These are phyloP conservation scores for Hibiscus trionum DNA, from an alignment of 345 rosid genomes.

Conservation along the genomic window DNA sequence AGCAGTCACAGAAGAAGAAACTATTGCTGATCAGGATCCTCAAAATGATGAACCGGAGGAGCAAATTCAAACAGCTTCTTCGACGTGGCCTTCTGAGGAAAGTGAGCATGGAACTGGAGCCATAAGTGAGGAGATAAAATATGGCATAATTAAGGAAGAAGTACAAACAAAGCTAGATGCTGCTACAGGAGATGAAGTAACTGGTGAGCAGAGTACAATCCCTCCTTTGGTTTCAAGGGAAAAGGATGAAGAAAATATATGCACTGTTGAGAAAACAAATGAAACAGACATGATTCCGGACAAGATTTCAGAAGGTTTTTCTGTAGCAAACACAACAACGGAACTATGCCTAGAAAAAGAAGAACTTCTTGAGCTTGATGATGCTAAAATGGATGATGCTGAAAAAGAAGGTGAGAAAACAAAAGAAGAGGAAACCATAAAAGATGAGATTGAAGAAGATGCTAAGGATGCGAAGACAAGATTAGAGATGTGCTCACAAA, in stretches of 20 bases:
- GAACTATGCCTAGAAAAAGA: background rate
- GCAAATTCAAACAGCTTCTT: background rate
- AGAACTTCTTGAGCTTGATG: background rate
- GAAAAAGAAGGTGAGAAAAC: background rate
- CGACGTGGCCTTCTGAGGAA: background rate
- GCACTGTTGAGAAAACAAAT: background rate
- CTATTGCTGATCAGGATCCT: background rate
- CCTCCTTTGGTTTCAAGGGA: background rate
- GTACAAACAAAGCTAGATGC: constrained; percentile 9
- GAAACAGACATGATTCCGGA: background rate
- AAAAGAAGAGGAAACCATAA: background rate
- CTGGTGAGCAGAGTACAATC: constrained; percentile 13
- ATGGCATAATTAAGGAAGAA: constrained; percentile 11
- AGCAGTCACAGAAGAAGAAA: background rate
- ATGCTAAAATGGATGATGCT: background rate
- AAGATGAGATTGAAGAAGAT: constrained; percentile 16
- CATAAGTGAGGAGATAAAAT: constrained; percentile 20
- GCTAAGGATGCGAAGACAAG: constrained; percentile 1
- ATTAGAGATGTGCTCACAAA: constrained; percentile 14
- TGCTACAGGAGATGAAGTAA: constrained; percentile 7
- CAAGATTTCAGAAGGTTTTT: background rate
- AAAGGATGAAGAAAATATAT: background rate
- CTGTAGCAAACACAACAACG: background rate
- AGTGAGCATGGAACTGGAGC: background rate
- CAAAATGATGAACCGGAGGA: background rate